Evolutionary conservation across 805 yeast species (phyloP).

Genomic region (Dipodascopsis tothii): DNA sequence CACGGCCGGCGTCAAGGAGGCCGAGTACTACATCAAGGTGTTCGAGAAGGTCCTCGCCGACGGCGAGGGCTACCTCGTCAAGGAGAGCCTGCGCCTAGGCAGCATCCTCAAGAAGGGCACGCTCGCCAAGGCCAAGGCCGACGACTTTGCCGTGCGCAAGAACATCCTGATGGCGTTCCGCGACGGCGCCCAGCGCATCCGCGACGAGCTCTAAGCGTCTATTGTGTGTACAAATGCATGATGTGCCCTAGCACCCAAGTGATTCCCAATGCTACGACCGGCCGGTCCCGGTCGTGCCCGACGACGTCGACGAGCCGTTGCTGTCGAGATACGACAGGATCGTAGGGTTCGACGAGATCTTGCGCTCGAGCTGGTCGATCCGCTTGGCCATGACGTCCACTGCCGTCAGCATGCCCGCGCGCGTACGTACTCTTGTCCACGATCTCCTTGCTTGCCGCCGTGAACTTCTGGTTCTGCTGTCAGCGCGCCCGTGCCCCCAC

Average conservation of each 20-base stretch:
- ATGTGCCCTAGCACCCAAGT: no score
- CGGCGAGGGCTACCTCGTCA: conserved; percentile 34
- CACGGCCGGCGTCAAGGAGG: conserved; percentile 15
- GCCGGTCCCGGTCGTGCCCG: no score
- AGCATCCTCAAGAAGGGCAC: conserved; percentile 35
- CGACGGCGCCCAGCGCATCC: not conserved
- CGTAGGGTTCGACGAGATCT: not conserved
- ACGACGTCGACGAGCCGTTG: no score
- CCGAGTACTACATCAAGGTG: conserved; percentile 26
- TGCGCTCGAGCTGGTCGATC: not conserved
- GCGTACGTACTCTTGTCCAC: not conserved
- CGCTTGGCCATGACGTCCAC: not conserved
- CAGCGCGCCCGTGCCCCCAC: not conserved
- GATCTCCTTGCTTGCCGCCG: not conserved
- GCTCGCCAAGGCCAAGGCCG: conserved; percentile 40
- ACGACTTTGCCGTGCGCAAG: conserved; percentile 44
- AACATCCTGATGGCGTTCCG: conserved; percentile 38
- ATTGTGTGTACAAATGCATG: no score
- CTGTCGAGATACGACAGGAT: no score
- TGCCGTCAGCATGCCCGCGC: no score
- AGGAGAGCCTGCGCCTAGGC: conserved; percentile 43
- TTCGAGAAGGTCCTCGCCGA: conserved; percentile 28
- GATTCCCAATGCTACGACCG: no score
- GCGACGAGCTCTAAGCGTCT: not conserved
- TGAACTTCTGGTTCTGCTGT: not conserved